Base-by-base conservation (phyloP, 106 monocot genomes). In the Dendrobium huoshanense region DNA sequence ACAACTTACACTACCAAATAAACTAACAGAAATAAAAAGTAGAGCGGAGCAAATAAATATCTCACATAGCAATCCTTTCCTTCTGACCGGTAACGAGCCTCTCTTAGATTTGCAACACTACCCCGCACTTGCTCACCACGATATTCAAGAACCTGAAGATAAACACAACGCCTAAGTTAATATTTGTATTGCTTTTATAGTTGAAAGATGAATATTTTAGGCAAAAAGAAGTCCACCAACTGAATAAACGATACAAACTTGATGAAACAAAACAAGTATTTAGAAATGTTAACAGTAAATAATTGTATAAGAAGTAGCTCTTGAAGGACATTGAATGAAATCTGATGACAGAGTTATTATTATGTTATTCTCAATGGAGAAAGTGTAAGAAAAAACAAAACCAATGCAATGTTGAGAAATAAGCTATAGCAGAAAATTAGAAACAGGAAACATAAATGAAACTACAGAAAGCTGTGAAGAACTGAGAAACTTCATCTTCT, bases 1-100 rank as follows among this genome's bases (percentile, higher is more conserved):
- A 70, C 22, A 22, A 61, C 4, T 70, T 70, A 37, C 13, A 70
- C n/a, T 15, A 25, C 20, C 10, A 37, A 33, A 37, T 3, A 70
- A 37, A 37, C n/a, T 37, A 70, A 7, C 5, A 15, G 15, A 70
- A 70, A 74, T 19, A 16, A 74, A 74, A 74, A n/a, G 13, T 74
- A 43, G 2, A 4, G 8, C 13, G 7, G 75, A 24, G 70, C 27
- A 37, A 70, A 3, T 83, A 48, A 68, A 67, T 51, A n/a, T 73
- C 90, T 90, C 79, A 97, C 96, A 89, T 94, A 97, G 70, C 96
- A 97, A 78, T 97, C 94, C 75, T 97, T 97, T 42, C 90, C 89
- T 78, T 90, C 89, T 8, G 81, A 49, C 9, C 81, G 85, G 84
- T 97, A 97, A 0, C 73, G 87, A 37, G 90, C 90, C 81, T 97